Percentiles rank a stretch among this genome's conserved stretches.
phyloP scores from a whole-genome alignment of 352 stramenopile genomes.

The Peronosclerospora sorghi region DNA sequence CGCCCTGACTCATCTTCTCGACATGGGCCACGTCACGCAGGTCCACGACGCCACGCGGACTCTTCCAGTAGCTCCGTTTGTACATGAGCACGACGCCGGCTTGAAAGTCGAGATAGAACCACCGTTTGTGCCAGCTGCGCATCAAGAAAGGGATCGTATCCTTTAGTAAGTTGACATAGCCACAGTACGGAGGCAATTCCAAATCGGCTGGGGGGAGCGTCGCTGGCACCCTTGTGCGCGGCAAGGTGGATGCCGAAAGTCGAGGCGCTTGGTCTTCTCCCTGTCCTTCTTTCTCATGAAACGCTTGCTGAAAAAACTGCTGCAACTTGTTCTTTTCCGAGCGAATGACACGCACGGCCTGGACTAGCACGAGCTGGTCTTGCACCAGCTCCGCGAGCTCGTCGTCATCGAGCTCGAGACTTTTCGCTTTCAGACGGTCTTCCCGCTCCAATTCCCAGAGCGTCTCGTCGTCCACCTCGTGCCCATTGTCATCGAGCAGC shows the following conservation, averaged over 20 bases:
- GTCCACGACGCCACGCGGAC: constrained; percentile 56
- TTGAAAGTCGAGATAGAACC: constrained; percentile 75
- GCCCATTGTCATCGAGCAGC: constrained; percentile 57
- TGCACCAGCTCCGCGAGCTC: constrained; percentile 52
- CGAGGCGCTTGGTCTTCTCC: no score
- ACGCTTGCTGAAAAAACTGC: constrained; percentile 44
- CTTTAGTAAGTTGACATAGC: constrained; percentile 68
- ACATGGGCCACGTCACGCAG: constrained; percentile 46
- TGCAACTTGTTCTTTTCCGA: constrained; percentile 49
- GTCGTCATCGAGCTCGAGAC: constrained; percentile 48
- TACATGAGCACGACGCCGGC: constrained; percentile 63
- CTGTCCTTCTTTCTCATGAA: constrained; percentile 34
- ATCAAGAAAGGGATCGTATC: constrained; percentile 66
- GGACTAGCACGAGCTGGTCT: constrained; percentile 34
- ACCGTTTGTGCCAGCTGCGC: constrained; percentile 71
- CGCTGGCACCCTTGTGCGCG: constrained; percentile 22
- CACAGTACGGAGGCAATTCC: constrained; percentile 58
- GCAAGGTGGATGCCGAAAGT: no score
- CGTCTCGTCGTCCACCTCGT: constrained; percentile 49
- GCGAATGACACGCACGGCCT: constrained; percentile 50
- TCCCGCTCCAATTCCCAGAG: constrained; percentile 39
- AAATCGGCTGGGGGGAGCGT: constrained; percentile 21
- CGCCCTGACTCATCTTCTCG: constrained; percentile 55
- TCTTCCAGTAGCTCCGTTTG: constrained; percentile 82
- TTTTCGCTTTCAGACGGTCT: constrained; percentile 38